Evolutionary conservation across 352 stramenopile species (phyloP).

Genomic region (Phytophthora idaei): DNA sequence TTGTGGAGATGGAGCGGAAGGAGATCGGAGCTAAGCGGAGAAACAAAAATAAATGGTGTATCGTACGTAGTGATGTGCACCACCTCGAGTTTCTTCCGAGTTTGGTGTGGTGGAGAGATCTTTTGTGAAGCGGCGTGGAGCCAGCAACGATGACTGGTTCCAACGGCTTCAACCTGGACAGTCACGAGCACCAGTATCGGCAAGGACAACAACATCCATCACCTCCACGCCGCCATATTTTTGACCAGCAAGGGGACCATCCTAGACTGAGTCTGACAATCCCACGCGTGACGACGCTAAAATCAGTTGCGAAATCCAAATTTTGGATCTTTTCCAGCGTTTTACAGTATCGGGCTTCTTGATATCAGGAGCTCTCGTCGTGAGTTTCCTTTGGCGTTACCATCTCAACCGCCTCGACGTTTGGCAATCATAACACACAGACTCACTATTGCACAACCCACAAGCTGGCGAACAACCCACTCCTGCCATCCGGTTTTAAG

Average conservation of each 20-base stretch:
- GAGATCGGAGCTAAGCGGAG: conserved; percentile 26
- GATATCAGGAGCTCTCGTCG: neutral
- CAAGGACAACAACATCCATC: neutral
- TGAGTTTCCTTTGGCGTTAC: conserved; percentile 25
- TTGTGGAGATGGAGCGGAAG: conserved; percentile 27
- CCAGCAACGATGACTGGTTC: conserved; percentile 3
- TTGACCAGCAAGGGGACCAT: neutral
- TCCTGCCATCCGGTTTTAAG: conserved; percentile 11
- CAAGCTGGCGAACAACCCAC: neutral
- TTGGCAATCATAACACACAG: neutral
- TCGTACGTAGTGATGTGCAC: neutral
- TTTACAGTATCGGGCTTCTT: neutral
- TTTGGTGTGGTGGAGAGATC: conserved; percentile 8
- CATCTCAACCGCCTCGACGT: neutral
- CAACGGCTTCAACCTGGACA: conserved; percentile 1
- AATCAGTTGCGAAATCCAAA: conserved; percentile 28
- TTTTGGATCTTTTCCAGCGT: conserved; percentile 27
- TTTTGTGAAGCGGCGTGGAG: conserved; percentile 14
- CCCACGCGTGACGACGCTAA: conserved; percentile 12
- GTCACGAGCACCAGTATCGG: neutral
- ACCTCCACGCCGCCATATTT: neutral
- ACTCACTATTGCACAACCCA: conserved; percentile 6
- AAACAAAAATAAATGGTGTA: neutral
- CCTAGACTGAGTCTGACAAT: conserved; percentile 6
- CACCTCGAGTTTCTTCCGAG: neutral